phyloP scores from a whole-genome alignment of 495 filamentous ascomycete genomes.

The Neurospora sp. region DNA sequence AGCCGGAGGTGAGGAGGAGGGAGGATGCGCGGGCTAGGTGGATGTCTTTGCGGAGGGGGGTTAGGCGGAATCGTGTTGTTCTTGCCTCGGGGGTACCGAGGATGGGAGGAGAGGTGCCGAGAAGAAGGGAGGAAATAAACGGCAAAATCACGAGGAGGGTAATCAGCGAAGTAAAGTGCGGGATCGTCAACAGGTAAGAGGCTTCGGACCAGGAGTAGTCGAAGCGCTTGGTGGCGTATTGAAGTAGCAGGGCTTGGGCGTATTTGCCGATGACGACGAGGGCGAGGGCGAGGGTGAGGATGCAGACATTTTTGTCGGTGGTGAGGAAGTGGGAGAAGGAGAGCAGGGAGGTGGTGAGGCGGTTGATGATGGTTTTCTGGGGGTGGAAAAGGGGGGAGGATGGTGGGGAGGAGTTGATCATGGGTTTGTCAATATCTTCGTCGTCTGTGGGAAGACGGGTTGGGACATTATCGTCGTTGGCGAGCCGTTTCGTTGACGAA shows the following conservation, averaged over 20 bases:
- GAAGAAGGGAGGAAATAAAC: constrained; percentile 1
- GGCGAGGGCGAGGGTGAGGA: constrained; percentile 16
- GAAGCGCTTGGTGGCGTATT: constrained; percentile 26
- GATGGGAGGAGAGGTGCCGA: background rate
- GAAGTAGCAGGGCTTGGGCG: constrained; percentile 20
- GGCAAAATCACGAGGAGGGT: constrained; percentile 19
- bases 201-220: constrained; percentile 21
- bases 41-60: background rate
- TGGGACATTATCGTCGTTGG: background rate
- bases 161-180: constrained; percentile 15
- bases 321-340: background rate
- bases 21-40: background rate
- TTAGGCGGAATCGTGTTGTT: background rate
- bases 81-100: background rate
- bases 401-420: background rate
- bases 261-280: constrained; percentile 18
- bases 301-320: constrained; percentile 8
- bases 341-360: background rate
- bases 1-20: background rate
- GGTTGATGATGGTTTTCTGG: background rate
- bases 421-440: background rate
- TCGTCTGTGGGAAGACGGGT: background rate
- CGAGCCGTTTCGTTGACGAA: background rate
- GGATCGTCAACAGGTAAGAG: constrained; percentile 17
- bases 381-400: background rate